Evolutionary conservation across 2,329 filamentous ascomycete genomes (phyloP), one percentile per base, ranked within the genome.

Genomic region (Apiospora hydei): DNA sequence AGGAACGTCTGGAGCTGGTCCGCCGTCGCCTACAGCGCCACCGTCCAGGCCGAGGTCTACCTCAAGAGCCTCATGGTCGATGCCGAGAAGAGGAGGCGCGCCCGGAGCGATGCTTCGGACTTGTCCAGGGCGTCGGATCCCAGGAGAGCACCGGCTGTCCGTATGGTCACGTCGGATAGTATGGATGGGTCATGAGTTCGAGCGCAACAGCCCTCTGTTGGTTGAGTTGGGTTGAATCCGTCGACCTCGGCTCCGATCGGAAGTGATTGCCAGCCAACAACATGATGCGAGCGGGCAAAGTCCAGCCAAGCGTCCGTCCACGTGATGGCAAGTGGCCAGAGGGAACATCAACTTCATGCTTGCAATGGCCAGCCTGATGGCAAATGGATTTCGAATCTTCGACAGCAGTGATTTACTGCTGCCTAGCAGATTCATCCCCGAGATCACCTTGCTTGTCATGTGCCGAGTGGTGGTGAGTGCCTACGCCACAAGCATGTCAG

Each of bases 31-130:
- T 97, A 97, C 81, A 94, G 91, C 74, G 90, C 93, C 18, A 96
- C 93, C 0, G 91, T 94, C 10, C 92, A 94, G 79, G 93, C 94
- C 1, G 94, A 97, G 82, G 92, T 95, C 0, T 96, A 97, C 79
- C 91, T 96, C 74, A 94, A 93, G 82, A 90, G 90, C 18, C 82
- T 97, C 70, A 90, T 96, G 5, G 87, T 87, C 0, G 94, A 96
- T 77, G 88, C 91, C 24, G 92, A 93, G 79, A 89, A 90, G 80
- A 85, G 89, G 76, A 88, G 87, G 74, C 81, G 83, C 69, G 77
- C 78, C 3, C 78, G 80, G 71, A 78, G 77, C 69, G 82, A 84
- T 41, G 81, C 80, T 3, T 83, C 84, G 47, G 81, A 82, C 53
- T 76, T 78, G 8, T 69, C 68, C 30, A 38, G 68, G 4, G 57